Evolutionary conservation across 1,284 basidiomycete genomes (phyloP).

Genomic region (Crucibulum parvulum): DNA sequence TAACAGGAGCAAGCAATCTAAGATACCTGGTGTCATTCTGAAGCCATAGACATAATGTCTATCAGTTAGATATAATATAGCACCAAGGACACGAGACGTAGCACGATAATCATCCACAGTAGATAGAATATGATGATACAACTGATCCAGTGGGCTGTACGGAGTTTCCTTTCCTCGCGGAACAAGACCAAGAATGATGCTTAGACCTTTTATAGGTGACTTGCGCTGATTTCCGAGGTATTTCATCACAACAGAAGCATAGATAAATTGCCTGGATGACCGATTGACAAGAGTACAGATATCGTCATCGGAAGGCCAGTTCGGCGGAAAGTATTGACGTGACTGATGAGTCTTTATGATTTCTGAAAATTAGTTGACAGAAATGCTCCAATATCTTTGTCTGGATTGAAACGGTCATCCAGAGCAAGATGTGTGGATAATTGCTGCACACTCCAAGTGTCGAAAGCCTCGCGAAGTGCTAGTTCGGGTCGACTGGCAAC

Average conservation of each 20-base stretch:
- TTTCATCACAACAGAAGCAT: constrained; percentile 12
- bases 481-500: constrained; percentile 11
- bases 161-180: background rate
- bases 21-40: too few species aligned
- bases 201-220: background rate
- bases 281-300: constrained; percentile 3
- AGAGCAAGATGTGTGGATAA: background rate
- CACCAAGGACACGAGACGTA: too few species aligned
- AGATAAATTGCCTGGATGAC: constrained; percentile 17
- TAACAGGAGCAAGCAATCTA: too few species aligned
- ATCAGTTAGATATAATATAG: too few species aligned
- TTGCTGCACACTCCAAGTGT: background rate
- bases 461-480: background rate
- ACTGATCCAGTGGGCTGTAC: constrained; percentile 5
- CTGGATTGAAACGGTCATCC: constrained; percentile 3
- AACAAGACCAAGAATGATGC: background rate
- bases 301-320: constrained; percentile 4
- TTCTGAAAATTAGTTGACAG: constrained; percentile 3
- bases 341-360: constrained; percentile 7
- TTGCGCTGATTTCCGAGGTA: constrained; percentile 1
- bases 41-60: too few species aligned
- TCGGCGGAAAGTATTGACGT: background rate
- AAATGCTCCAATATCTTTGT: constrained; percentile 9
- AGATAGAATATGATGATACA: constrained; percentile 7
- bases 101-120: background rate